Conservation (phyloP, 2,329 filamentous ascomycete species). For the Zelopaecilomyces penicillatus region DNA sequence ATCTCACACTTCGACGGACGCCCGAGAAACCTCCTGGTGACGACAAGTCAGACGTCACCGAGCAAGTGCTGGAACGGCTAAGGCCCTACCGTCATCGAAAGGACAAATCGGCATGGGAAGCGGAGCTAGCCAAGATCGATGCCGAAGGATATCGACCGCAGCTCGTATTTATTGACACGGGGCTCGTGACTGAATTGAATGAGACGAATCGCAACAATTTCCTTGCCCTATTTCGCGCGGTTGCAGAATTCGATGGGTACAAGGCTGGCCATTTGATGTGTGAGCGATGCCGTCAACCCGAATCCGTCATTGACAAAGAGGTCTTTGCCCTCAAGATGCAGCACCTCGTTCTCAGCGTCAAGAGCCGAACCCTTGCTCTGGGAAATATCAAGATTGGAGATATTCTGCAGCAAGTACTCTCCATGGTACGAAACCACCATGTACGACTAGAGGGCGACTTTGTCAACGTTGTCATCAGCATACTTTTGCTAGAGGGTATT, state of each 20-base stretch:
- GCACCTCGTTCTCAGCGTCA: conserved; percentile 84
- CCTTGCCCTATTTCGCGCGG: conserved; percentile 86
- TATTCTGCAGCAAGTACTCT: conserved; percentile 79
- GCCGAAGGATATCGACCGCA: conserved; percentile 85
- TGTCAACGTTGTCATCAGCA: conserved; percentile 95
- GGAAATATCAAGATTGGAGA: conserved; percentile 96
- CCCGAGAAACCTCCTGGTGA: conserved; percentile 28
- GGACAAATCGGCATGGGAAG: conserved; percentile 62
- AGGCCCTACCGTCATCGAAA: conserved; percentile 58
- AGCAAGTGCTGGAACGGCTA: conserved; percentile 73
- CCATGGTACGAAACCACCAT: conserved; percentile 87
- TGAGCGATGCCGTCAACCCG: conserved; percentile 84
- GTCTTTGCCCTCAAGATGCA: conserved; percentile 96
- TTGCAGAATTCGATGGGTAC: conserved; percentile 96
- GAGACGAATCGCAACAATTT: conserved; percentile 81
- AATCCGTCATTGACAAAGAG: conserved; percentile 79
- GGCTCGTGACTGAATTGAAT: conserved; percentile 89
- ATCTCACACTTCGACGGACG: conserved; percentile 36
- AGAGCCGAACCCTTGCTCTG: conserved; percentile 80
- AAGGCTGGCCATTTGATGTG: conserved; percentile 94
- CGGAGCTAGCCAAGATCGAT: conserved; percentile 68
- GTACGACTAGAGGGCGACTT: conserved; percentile 95
- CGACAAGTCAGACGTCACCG: conserved; percentile 67
- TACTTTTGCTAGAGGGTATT: conserved; percentile 87
- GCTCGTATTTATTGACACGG: conserved; percentile 94